Percentiles rank a stretch among this genome's conserved stretches.
These are phyloP conservation scores for Hypseocharis bilobata DNA, from an alignment of 441 rosid species.

Conservation along the genomic window DNA sequence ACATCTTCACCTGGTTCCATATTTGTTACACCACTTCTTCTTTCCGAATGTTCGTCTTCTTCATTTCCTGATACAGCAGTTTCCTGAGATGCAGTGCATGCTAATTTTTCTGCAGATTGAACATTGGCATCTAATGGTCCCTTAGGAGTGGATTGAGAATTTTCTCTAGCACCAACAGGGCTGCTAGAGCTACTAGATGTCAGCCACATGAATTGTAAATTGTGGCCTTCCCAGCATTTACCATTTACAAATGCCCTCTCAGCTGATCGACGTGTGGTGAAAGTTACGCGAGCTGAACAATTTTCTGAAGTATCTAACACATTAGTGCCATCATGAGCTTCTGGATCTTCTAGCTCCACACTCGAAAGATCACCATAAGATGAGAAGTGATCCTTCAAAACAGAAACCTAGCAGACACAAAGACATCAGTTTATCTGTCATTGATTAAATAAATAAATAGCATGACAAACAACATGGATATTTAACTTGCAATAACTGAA, in stretches of 20 bases:
- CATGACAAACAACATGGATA: neutral
- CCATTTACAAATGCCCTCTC: constrained; percentile 73
- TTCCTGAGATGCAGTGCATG: constrained; percentile 28
- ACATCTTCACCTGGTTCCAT: constrained; percentile 25
- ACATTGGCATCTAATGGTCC: constrained; percentile 23
- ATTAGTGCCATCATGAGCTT: constrained; percentile 27
- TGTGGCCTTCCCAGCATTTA: constrained; percentile 74
- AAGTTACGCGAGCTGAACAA: constrained; percentile 51
- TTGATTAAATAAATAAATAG: neutral
- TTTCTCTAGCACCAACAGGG: constrained; percentile 30
- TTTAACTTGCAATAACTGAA: neutral
- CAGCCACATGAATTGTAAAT: constrained; percentile 62
- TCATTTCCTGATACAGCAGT: constrained; percentile 30
- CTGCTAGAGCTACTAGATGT: constrained; percentile 33
- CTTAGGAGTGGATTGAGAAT: constrained; percentile 25
- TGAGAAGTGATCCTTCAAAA: constrained; percentile 66
- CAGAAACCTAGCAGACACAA: constrained; percentile 40
- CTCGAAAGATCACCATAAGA: constrained; percentile 58
- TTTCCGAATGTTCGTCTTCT: constrained; percentile 36
- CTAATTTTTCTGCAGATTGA: constrained; percentile 26
- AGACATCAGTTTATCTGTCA: constrained; percentile 11
- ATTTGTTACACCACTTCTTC: constrained; percentile 16
- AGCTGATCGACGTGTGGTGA: constrained; percentile 52
- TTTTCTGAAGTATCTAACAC: constrained; percentile 30
- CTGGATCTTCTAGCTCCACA: constrained; percentile 59